phyloP scores from a whole-genome alignment of 345 rosid genomes.

The Raphanus raphanistrum region DNA sequence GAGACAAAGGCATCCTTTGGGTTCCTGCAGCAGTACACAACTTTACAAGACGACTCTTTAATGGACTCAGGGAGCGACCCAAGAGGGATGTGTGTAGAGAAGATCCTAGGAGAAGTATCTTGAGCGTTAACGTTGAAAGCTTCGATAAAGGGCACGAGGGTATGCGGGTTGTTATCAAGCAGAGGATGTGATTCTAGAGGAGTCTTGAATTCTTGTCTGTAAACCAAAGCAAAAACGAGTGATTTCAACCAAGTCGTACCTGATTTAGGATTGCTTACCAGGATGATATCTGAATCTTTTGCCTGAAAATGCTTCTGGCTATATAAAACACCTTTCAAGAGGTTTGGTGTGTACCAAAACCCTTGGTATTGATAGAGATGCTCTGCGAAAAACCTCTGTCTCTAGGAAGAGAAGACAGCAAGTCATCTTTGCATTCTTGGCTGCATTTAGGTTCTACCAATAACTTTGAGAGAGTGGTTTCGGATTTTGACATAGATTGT shows the following conservation, averaged over 20 bases:
- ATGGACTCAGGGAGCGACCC: conserved; percentile 37
- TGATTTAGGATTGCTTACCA: conserved; percentile 55
- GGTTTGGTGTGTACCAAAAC: conserved; percentile 49
- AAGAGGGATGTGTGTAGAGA: conserved; percentile 49
- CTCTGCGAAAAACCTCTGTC: conserved; percentile 40
- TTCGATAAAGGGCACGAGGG: conserved; percentile 47
- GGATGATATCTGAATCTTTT: conserved; percentile 43
- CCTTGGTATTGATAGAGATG: conserved; percentile 50
- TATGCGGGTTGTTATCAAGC: conserved; percentile 48
- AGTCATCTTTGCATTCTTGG: conserved; percentile 41
- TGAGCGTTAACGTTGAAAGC: conserved; percentile 26
- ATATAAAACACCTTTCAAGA: conserved; percentile 45
- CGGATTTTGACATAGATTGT: conserved; percentile 17
- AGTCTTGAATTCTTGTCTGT: conserved; percentile 33
- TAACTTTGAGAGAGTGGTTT: conserved; percentile 35
- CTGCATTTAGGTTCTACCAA: conserved; percentile 34
- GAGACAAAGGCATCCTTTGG: conserved; percentile 63
- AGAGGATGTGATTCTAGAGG: conserved; percentile 46
- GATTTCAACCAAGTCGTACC: conserved; percentile 70
- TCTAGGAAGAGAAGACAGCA: conserved; percentile 42
- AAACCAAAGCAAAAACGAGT: conserved; percentile 42
- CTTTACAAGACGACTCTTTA: conserved; percentile 42
- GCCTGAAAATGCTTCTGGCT: conserved; percentile 54
- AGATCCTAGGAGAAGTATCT: conserved; percentile 44
- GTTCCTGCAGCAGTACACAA: conserved; percentile 61